Evolutionary conservation across 257 asterid species (phyloP), one percentile per base, ranked within the genome.

Genomic region (Ophiorrhiza pumila): DNA sequence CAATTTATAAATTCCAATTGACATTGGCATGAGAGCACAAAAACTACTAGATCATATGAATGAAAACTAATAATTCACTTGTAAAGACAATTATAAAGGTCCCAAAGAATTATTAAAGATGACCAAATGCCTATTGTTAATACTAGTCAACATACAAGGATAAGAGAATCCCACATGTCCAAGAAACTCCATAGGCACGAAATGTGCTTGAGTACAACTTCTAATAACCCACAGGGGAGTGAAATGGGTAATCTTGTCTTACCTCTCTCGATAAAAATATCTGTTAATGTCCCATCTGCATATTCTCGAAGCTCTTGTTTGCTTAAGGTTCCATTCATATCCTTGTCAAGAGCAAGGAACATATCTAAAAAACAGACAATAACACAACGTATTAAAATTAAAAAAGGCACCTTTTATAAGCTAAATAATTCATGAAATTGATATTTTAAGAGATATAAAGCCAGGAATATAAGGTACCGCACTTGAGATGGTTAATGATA

Each of bases 301-400:
- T 95, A 95, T 76, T 95, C 99, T 81, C 92, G 90, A 66, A 95
- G 95, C 85, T 95, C 99, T 82, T 82, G 96, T 80, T 95, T 95
- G 88, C 97, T 90, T 73, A 95, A 83, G 41, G 99, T 84, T 78
- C 96, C 97, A 75, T 88, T 89, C 97, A 87, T 85, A 78, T 95
- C 99, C 87, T 95, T 95, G 84, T 95, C 98, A 80, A 95, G 99
- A 74, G 97, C 97, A 72, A 95, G 96, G 74, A 95, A 95, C 97
- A 95, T 90, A 85, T 92, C 98, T 95, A 90, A 83, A 81, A 68
- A 49, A 71, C 66, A 70, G 41, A 68, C 39, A 22, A 50, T 31
- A 55, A 32, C 65, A 70, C 32, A 1, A 4, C 4, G 55, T 37
- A 37, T 41, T 27, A 71, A 59, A 59, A 56, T 25, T 71, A 3